Conservation (phyloP, 768 basidiomycete species). For the Trametes cingulata region DNA sequence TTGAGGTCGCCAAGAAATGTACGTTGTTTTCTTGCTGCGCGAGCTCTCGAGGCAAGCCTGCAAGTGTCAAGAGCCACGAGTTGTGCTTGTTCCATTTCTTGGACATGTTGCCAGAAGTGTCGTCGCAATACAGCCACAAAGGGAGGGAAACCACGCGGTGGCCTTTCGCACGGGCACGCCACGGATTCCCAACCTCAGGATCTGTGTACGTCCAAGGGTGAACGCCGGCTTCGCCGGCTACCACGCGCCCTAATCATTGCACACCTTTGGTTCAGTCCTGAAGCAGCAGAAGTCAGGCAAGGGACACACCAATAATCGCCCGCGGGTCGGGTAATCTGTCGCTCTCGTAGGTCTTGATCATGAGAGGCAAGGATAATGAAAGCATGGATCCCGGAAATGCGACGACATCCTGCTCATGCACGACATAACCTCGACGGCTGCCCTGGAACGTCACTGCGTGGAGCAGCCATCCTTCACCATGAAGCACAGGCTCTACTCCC, state of each 20-base stretch:
- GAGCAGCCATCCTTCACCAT: background rate
- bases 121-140: slow-evolving; percentile 45
- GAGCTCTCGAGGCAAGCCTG: slow-evolving; percentile 36
- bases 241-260: too few relatives aligned
- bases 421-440: background rate
- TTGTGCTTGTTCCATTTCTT: slow-evolving; percentile 52
- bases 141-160: slow-evolving; percentile 33
- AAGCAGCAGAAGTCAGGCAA: too few relatives aligned
- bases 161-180: slow-evolving; percentile 1
- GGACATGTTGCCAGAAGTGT: slow-evolving; percentile 44
- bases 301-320: background rate
- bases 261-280: too few relatives aligned
- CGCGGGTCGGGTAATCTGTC: background rate
- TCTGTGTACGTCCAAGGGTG: slow-evolving; percentile 7
- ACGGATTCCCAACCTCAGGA: slow-evolving; percentile 6
- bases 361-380: background rate
- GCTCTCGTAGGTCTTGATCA: background rate
- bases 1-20: slow-evolving; percentile 43
- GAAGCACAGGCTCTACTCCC: background rate
- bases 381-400: background rate
- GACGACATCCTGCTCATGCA: background rate
- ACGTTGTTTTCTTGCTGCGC: slow-evolving; percentile 37
- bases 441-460: background rate
- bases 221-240: background rate
- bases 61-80: slow-evolving; percentile 37